phyloP scores from a whole-genome alignment of 2,329 filamentous ascomycete species.

The Fusarium ambrosium region DNA sequence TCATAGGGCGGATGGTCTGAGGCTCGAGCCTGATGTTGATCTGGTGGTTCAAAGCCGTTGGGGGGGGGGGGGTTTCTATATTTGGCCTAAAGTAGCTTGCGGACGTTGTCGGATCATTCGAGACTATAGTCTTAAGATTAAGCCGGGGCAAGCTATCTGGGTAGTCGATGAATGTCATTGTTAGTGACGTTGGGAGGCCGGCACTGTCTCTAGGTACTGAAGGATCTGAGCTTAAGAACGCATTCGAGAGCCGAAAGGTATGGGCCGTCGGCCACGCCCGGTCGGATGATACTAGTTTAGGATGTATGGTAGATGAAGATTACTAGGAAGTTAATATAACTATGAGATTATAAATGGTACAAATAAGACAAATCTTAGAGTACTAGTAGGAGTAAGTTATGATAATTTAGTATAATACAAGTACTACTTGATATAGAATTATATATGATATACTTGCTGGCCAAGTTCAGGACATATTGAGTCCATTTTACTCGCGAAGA shows the following conservation, averaged over 20 bases:
- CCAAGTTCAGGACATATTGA: background rate
- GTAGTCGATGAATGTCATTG: background rate
- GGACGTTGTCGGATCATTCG: background rate
- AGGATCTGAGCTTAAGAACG: too few species aligned
- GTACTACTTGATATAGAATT: background rate
- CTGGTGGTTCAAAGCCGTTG: background rate
- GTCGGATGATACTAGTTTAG: too few species aligned
- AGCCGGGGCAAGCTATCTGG: background rate
- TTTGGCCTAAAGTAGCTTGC: slow-evolving; percentile 1
- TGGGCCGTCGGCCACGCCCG: too few species aligned
- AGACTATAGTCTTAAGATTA: background rate
- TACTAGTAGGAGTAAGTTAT: background rate
- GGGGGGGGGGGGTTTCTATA: background rate
- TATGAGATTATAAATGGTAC: background rate
- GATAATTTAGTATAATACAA: background rate
- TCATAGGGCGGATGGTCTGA: background rate
- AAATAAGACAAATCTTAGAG: background rate
- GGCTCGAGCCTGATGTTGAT: background rate
- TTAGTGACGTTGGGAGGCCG: background rate
- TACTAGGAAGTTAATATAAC: background rate
- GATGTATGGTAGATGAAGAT: background rate
- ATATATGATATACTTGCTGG: background rate
- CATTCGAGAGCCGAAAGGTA: too few species aligned
- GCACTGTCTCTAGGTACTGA: background rate
- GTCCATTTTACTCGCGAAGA: background rate